phyloP scores from a whole-genome alignment of 2,329 filamentous ascomycete species.

The Dendrostoma leiphaemia region DNA sequence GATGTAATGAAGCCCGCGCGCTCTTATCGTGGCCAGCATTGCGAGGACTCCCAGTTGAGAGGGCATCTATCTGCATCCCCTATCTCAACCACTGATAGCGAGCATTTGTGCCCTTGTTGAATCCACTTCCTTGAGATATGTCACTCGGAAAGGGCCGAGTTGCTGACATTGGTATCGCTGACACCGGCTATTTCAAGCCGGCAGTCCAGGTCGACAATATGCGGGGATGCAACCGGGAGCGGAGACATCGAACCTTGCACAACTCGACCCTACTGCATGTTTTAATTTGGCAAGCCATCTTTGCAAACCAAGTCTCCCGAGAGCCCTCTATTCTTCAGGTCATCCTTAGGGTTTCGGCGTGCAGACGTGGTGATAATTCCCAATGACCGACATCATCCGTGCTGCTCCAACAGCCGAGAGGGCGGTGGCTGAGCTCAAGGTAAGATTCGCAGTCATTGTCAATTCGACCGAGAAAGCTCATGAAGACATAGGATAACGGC shows the following conservation, averaged over 20 bases:
- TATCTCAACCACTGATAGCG: background rate
- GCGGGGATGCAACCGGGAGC: too few relatives aligned
- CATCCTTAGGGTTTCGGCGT: too few relatives aligned
- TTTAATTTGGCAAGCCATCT: too few relatives aligned
- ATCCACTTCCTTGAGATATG: too few relatives aligned
- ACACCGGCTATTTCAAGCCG: too few relatives aligned
- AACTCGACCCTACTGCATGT: background rate
- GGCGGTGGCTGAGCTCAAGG: background rate
- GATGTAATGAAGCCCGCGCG: too few relatives aligned
- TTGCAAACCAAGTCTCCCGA: too few relatives aligned
- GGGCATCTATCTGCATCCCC: background rate
- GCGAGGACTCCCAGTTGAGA: background rate
- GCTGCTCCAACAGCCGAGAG: background rate
- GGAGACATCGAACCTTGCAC: too few relatives aligned
- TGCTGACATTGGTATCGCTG: too few relatives aligned
- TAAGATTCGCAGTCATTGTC: background rate
- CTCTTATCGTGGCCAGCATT: background rate
- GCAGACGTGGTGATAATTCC: background rate
- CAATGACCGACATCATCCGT: background rate
- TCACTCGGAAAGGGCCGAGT: too few relatives aligned
- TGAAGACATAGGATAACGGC: slow-evolving; percentile 11
- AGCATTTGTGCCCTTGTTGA: background rate
- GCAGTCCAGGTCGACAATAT: too few relatives aligned
- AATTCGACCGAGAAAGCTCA: background rate
- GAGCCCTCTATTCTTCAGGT: too few relatives aligned